Percentiles rank a stretch among this genome's conserved stretches.
Evolutionary conservation across 805 yeast genomes (phyloP).

Genomic region (Yarrowia hollandica): DNA sequence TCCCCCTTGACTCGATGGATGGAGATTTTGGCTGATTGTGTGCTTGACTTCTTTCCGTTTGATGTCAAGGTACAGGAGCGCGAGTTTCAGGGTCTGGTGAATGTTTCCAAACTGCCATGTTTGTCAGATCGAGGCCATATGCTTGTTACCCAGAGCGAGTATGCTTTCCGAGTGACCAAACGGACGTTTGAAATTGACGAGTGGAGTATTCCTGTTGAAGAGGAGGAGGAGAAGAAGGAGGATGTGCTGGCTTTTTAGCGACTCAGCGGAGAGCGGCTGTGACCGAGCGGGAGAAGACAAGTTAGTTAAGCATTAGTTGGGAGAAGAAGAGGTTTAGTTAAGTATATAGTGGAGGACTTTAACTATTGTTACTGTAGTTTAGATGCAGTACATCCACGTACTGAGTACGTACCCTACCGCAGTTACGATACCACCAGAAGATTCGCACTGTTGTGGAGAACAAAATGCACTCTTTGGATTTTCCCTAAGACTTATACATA

Average conservation of each 20-base stretch:
- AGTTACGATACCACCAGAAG: too few relatives aligned
- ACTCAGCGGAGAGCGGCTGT: too few relatives aligned
- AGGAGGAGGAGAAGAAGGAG: conserved; percentile 50
- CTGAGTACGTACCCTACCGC: too few relatives aligned
- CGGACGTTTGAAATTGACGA: conserved; percentile 82
- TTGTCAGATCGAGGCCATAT: conserved; percentile 76
- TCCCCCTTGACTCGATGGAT: conserved; percentile 50
- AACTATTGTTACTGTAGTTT: too few relatives aligned
- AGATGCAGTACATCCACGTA: too few relatives aligned
- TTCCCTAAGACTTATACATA: too few relatives aligned
- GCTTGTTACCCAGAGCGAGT: conserved; percentile 72
- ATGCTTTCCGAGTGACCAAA: conserved; percentile 81
- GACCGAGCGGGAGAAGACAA: too few relatives aligned
- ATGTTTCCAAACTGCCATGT: conserved; percentile 69
- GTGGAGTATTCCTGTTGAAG: conserved; percentile 98
- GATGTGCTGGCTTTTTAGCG: conserved; percentile 4
- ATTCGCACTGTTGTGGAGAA: too few relatives aligned
- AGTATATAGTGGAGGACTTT: too few relatives aligned
- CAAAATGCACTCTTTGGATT: too few relatives aligned
- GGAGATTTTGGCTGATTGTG: conserved; percentile 65
- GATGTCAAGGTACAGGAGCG: conserved; percentile 54
- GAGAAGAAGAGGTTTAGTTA: too few relatives aligned
- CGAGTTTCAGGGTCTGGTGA: conserved; percentile 70
- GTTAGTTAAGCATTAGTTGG: too few relatives aligned
- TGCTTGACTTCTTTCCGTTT: conserved; percentile 77